Base-by-base conservation (phyloP, 805 yeast species). In the Wickerhamomyces bisporus region DNA sequence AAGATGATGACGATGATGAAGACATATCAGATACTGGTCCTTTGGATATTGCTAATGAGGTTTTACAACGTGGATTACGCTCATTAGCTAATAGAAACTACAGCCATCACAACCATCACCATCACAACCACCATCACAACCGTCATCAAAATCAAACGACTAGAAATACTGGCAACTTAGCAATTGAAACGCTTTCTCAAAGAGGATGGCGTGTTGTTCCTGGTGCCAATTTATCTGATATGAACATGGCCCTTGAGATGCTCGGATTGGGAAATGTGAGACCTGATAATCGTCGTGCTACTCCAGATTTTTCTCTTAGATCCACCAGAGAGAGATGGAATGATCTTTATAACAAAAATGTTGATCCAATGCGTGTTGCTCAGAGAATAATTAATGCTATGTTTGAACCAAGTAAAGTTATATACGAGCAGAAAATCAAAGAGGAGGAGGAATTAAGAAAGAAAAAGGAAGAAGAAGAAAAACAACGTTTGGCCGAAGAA, bases 251-350 rank as follows among this genome's bases (percentile, higher is more conserved):
- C 14, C 25, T 19, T 4, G 25, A 27, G 15, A 5, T 27, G n/a
- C 24, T 30, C 3, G 32, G 25, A 19, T 15, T 30, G 6, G n/a
- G 16, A 5, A 19, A 8, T 20, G 11, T 6, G 8, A 13, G 12
- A 7, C n/a, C 26, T 26, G 18, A 15, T 3, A 13, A 16, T 8
- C 14, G 11, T 15, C 27, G 34, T 23, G 13, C 9, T 15, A 5
- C 28, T 17, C 5, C 17, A 19, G 52, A 49, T 17, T 32, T 50
- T 17, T 34, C 25, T n/a, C 19, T 45, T 6, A 40, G 27, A 41
- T 71, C 84, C 1, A 79, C 93, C 0, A 58, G 64, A 12, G 80
- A 78, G 35, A 69, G 95, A 47, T 86, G 95, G 93, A 61, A 61
- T 27, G 84, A 81, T 60, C 74, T 76, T 43, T 71, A 71, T 46